phyloP scores from a whole-genome alignment of 768 basidiomycete genomes.

The Auricularia auricula-judae region DNA sequence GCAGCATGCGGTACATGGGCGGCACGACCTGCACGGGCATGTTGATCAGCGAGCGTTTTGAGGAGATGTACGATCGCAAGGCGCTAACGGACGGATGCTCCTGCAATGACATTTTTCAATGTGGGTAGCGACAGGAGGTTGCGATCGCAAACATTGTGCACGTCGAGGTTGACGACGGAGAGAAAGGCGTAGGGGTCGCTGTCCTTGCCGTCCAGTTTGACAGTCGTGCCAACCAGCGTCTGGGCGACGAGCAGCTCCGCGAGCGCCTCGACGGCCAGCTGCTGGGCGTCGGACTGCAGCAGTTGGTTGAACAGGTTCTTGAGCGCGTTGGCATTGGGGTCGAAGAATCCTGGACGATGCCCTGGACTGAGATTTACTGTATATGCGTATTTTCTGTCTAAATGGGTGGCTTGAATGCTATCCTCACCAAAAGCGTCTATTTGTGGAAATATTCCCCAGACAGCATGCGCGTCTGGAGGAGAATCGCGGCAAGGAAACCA shows the following conservation, averaged over 20 bases:
- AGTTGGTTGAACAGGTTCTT: slow-evolving; percentile 33
- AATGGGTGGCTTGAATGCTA: too few species aligned
- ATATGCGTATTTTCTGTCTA: too few species aligned
- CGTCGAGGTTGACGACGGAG: too few species aligned
- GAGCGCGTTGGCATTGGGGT: slow-evolving; percentile 62
- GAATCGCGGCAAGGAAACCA: too few species aligned
- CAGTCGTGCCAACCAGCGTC: slow-evolving; percentile 65
- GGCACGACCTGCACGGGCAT: slow-evolving; percentile 87
- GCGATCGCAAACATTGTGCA: slow-evolving; percentile 42
- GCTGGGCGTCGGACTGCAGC: slow-evolving; percentile 62
- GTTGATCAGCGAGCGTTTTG: slow-evolving; percentile 74
- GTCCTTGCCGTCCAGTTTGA: slow-evolving; percentile 84
- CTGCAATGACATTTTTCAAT: slow-evolving; percentile 25
- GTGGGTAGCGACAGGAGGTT: background rate
- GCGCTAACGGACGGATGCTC: slow-evolving; percentile 60
- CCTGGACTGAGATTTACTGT: slow-evolving; percentile 21
- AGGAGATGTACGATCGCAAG: slow-evolving; percentile 57
- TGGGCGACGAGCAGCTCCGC: slow-evolving; percentile 70
- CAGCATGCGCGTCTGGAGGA: too few species aligned
- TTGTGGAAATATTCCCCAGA: too few species aligned
- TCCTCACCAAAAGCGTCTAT: too few species aligned
- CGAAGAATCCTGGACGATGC: slow-evolving; percentile 79
- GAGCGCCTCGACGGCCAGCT: slow-evolving; percentile 59
- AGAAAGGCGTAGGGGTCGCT: too few species aligned
- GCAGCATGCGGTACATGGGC: slow-evolving; percentile 83